A percentile compares a stretch with the other conserved stretches of the same genome.
These are phyloP conservation scores for Casuarina cunninghamiana DNA, from an alignment of 306 rosid genomes.

Conservation along the genomic window DNA sequence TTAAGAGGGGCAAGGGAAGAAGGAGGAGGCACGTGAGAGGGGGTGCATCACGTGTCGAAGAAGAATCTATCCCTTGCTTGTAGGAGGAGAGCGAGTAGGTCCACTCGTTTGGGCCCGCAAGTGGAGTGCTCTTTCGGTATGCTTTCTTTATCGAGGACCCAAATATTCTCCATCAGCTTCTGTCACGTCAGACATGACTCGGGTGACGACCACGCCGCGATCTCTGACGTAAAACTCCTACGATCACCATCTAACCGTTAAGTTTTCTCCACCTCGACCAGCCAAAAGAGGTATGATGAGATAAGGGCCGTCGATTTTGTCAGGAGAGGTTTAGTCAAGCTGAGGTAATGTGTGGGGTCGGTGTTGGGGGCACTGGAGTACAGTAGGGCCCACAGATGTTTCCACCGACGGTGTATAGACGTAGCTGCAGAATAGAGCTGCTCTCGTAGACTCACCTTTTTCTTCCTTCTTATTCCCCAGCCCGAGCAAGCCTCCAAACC, in stretches of 20 bases:
- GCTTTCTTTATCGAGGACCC: slow-evolving; percentile 85
- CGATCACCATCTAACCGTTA: slow-evolving; percentile 36
- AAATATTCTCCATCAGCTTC: slow-evolving; percentile 72
- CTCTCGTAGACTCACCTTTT: slow-evolving; percentile 25
- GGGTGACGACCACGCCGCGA: slow-evolving; percentile 36
- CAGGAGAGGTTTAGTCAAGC: slow-evolving; percentile 40
- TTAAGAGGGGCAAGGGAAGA: background rate
- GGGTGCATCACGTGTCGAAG: background rate
- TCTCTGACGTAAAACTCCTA: slow-evolving; percentile 18
- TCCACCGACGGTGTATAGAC: slow-evolving; percentile 56
- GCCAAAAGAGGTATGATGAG: background rate
- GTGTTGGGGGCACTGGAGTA: slow-evolving; percentile 27
- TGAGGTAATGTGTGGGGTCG: slow-evolving; percentile 33
- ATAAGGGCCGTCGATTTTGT: slow-evolving; percentile 36
- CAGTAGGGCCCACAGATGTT: slow-evolving; percentile 46
- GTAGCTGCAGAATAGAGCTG: slow-evolving; percentile 20
- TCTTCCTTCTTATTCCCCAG: slow-evolving; percentile 68
- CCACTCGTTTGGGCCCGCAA: slow-evolving; percentile 46
- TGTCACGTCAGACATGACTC: slow-evolving; percentile 51
- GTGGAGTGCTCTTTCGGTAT: slow-evolving; percentile 83
- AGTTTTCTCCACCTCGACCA: slow-evolving; percentile 13
- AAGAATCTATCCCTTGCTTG: slow-evolving; percentile 94
- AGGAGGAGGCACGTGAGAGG: slow-evolving; percentile 32
- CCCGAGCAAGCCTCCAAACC: slow-evolving; percentile 32
- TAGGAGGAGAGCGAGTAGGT: slow-evolving; percentile 60